Evolutionary conservation across 352 stramenopile genomes (phyloP).

Genomic region (Pythium plurisporium): DNA sequence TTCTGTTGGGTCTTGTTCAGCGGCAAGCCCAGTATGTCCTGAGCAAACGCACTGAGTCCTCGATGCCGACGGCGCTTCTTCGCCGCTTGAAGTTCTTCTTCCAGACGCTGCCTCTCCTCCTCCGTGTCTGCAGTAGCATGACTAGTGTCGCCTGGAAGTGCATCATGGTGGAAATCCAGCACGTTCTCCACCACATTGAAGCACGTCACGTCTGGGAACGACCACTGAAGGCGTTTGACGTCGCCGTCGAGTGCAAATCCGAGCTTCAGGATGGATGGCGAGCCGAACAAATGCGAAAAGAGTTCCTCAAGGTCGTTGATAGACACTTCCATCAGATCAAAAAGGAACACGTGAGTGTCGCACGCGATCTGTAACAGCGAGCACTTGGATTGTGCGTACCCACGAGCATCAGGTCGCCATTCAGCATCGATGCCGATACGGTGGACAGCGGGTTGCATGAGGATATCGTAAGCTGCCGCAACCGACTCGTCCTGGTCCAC

Average conservation of each 20-base stretch:
- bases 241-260: slow-evolving; percentile 63
- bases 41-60: slow-evolving; percentile 49
- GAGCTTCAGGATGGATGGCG: slow-evolving; percentile 45
- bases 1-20: slow-evolving; percentile 70
- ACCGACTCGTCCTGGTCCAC: slow-evolving; percentile 58
- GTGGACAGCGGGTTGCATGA: slow-evolving; percentile 36
- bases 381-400: slow-evolving; percentile 48
- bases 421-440: slow-evolving; percentile 63
- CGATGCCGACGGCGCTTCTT: slow-evolving; percentile 34
- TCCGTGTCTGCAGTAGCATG: neutral
- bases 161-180: slow-evolving; percentile 55
- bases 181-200: slow-evolving; percentile 67
- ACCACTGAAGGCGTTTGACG: slow-evolving; percentile 62
- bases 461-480: slow-evolving; percentile 38
- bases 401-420: slow-evolving; percentile 50
- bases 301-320: slow-evolving; percentile 66
- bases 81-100: slow-evolving; percentile 9
- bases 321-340: slow-evolving; percentile 49
- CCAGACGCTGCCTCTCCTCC: neutral
- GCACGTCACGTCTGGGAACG: slow-evolving; percentile 58
- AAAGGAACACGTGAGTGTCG: slow-evolving; percentile 60
- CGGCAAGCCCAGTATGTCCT: slow-evolving; percentile 47
- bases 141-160: neutral
- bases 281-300: slow-evolving; percentile 56
- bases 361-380: slow-evolving; percentile 68